Base-by-base conservation (phyloP, 2,329 filamentous ascomycete species). In the Colletotrichum higginsianum region DNA sequence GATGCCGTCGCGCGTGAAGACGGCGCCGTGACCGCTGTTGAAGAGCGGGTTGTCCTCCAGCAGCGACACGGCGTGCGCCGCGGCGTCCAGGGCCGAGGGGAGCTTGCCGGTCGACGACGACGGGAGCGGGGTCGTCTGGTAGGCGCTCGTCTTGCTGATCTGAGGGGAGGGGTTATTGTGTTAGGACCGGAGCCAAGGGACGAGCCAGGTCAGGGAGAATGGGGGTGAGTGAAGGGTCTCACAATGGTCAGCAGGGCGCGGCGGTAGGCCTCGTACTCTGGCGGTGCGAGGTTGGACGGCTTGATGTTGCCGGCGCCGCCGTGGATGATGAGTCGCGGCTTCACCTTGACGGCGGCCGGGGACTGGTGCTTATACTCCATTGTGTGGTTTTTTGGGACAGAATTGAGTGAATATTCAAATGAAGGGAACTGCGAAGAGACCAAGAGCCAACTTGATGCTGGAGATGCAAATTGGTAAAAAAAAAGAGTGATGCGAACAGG, bases 31-130 rank as follows among this genome's bases (percentile, higher is more conserved):
- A 9, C 91, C 94, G 68, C 91, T 91, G 83, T 98, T 98, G 87
- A 96, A 97, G 5, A 97, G 88, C 2, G 92, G 87, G 77, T 95
- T 90, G 78, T 97, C 86, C 82, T 98, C 95, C 18, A 98, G 88
- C 35, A 92, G 86, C 1, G 86, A 84, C 13, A 97, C 94, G 55
- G 94, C 94, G 79, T 92, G 89, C 2, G 92, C 92, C 2, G 94
- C 94, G 0, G 91, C 88, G 66, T 94, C 91, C 16, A 98, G 86
- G 0, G 95, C 93, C 0, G 86, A 86, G 11, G 88, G 87, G 75
- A 79, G 76, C 2, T 44, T 49, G 30, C 53, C 60, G n/a, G 53
- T 66, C 16, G 66, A 56, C 47, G 70, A 1, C 18, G 66, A 55
- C 46, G 68, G 1, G 58, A 47, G 38, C 9, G 78, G 78, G 4